phyloP scores from a whole-genome alignment of 2,329 filamentous ascomycete genomes.

The Trichoderma sp. region DNA sequence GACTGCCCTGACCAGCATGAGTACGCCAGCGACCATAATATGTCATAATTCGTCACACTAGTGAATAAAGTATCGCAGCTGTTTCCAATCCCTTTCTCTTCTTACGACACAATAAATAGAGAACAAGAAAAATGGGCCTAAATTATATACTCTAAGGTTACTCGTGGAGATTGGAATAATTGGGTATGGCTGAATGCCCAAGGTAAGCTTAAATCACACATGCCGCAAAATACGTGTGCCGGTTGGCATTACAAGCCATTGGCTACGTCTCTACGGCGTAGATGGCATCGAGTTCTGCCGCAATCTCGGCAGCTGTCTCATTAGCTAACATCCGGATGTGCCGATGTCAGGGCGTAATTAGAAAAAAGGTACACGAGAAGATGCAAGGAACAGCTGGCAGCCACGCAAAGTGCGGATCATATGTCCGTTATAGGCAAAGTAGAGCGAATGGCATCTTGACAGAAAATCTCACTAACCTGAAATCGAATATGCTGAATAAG shows the following conservation, averaged over 20 bases:
- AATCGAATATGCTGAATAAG: background rate
- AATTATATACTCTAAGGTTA: too few relatives aligned
- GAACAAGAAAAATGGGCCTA: too few relatives aligned
- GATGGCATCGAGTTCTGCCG: background rate
- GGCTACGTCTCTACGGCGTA: background rate
- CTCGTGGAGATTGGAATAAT: too few relatives aligned
- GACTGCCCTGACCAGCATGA: too few relatives aligned
- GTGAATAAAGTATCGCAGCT: too few relatives aligned
- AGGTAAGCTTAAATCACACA: background rate
- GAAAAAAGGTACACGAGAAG: background rate
- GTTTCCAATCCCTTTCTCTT: too few relatives aligned
- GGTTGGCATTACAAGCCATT: background rate
- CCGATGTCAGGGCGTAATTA: background rate
- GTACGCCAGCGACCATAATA: too few relatives aligned
- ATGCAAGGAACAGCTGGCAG: background rate
- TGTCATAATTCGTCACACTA: too few relatives aligned
- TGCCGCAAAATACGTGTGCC: background rate
- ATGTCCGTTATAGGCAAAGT: background rate
- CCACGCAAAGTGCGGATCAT: background rate
- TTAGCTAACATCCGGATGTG: background rate
- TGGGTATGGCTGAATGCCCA: too few relatives aligned
- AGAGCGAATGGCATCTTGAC: background rate
- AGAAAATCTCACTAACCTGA: background rate
- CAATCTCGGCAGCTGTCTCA: background rate
- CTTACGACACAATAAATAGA: too few relatives aligned